A percentile compares a stretch with the other conserved stretches of the same genome.
Conservation (phyloP, 352 stramenopile species). For the Pythium aphanidermatum region DNA sequence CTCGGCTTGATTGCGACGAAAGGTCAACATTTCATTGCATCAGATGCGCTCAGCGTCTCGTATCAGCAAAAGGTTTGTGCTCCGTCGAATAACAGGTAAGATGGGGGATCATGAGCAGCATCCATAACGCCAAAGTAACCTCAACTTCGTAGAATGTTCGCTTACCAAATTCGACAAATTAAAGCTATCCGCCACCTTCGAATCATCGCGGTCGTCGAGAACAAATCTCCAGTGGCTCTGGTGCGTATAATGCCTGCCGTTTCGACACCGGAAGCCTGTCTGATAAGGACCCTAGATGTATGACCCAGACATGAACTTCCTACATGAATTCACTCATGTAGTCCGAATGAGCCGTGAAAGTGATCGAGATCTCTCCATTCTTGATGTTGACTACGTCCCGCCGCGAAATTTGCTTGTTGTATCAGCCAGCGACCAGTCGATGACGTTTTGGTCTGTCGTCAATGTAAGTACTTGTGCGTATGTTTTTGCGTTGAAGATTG, state of each 20-base stretch:
- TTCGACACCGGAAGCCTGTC: too few relatives aligned
- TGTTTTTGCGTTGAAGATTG: slow-evolving; percentile 55
- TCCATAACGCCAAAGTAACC: background rate
- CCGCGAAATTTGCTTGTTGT: slow-evolving; percentile 46
- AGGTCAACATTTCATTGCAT: slow-evolving; percentile 11
- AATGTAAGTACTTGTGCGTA: slow-evolving; percentile 54
- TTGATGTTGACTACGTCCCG: slow-evolving; percentile 56
- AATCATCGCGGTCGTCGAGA: slow-evolving; percentile 52
- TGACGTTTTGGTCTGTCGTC: slow-evolving; percentile 67
- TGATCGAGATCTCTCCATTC: slow-evolving; percentile 24
- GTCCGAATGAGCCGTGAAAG: background rate
- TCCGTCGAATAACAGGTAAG: background rate
- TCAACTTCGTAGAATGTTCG: slow-evolving; percentile 32
- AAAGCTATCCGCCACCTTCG: slow-evolving; percentile 40
- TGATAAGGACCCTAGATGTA: slow-evolving; percentile 40
- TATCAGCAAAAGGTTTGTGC: slow-evolving; percentile 19
- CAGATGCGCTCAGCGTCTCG: background rate
- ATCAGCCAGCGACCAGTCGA: slow-evolving; percentile 41
- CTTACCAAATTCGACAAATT: slow-evolving; percentile 57
- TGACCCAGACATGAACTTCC: slow-evolving; percentile 51
- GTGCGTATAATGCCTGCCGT: slow-evolving; percentile 21
- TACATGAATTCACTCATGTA: slow-evolving; percentile 48
- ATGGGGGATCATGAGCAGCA: background rate
- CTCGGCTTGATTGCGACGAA: slow-evolving; percentile 51
- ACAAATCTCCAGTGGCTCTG: slow-evolving; percentile 46